Conservation (phyloP, 2,329 filamentous ascomycete genomes). For the Fusarium luffae region DNA sequence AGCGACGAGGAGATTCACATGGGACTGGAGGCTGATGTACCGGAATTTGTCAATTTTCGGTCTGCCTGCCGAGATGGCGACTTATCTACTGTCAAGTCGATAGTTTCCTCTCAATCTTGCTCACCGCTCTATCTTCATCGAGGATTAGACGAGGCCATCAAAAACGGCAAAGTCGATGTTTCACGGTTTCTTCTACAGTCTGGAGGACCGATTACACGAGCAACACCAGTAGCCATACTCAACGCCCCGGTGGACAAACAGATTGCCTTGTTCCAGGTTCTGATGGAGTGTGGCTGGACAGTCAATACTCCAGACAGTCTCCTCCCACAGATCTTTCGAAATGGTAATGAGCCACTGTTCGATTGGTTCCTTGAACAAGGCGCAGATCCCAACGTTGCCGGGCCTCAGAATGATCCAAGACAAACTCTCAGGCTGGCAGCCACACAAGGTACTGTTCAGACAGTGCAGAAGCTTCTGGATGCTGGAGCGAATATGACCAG, state of each 20-base stretch:
- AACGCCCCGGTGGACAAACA: neutral
- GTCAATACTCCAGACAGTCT: neutral
- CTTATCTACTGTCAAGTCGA: constrained; percentile 1
- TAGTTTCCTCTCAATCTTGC: neutral
- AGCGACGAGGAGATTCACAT: neutral
- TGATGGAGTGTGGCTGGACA: neutral
- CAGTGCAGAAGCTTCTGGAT: neutral
- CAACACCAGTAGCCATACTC: constrained; percentile 19
- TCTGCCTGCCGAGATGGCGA: constrained; percentile 25
- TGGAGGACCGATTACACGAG: constrained; percentile 18
- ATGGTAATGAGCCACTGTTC: neutral
- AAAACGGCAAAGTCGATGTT: constrained; percentile 17
- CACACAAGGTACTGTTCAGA: neutral
- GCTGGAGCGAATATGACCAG: neutral
- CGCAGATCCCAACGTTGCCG: neutral
- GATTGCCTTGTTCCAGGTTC: neutral
- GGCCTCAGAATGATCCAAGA: neutral
- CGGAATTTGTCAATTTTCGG: constrained; percentile 5
- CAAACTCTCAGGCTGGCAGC: neutral
- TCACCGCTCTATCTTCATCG: neutral
- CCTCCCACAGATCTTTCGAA: neutral
- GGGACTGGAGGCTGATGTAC: neutral
- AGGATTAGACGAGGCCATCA: neutral
- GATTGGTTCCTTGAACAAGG: neutral
- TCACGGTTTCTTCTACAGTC: constrained; percentile 12